Evolutionary conservation across 306 rosid species (phyloP), one percentile per base, ranked within the genome.

Genomic region (Trifolium pratense): DNA sequence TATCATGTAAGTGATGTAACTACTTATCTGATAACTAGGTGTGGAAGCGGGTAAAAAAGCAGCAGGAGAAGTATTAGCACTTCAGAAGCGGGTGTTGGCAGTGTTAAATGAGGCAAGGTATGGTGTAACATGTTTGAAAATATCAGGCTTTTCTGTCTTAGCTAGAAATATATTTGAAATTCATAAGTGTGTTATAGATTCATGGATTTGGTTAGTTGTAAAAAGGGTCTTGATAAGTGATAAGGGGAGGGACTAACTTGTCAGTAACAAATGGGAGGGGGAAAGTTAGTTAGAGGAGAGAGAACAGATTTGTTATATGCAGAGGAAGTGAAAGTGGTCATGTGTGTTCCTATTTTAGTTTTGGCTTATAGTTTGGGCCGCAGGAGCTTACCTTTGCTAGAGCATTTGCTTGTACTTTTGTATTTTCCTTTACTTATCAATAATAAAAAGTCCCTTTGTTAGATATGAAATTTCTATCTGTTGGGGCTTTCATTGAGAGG

Each of bases 41-140:
- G 96, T 92, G 72, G 95, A 90, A 78, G 96, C 91, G 65, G 95
- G 96, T 56, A 90, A 92, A 69, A 92, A 88, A 77, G 98, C 94
- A 14, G 95, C 96, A 4, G 98, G 94, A 52, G 94, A 92, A 88
- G 98, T 92, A 42, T 86, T 92, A 75, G 92, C 96, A 66, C 97
- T 90, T 82, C 96, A 92, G 72, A 92, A 89, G 81, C 89, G 97
- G 49, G 97, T 92, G 57, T 84, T 89, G 83, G 76, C 84, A 36
- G 92, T 92, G 20, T 86, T 92, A 70, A 92, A 92, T 49, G 96
- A 89, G 73, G 97, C 97, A 71, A 92, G 93, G 96, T 89, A 79
- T 18, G 57, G 65, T 77, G 32, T 55, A 58, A 43, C 40, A 58
- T 64, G 49, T 75, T 56, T 37, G 57, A 45, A 60, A 34, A 26